Evolutionary conservation across 2,329 filamentous ascomycete genomes (phyloP), one percentile per base, ranked within the genome.

Genomic region (Rugonectria rugulosa): DNA sequence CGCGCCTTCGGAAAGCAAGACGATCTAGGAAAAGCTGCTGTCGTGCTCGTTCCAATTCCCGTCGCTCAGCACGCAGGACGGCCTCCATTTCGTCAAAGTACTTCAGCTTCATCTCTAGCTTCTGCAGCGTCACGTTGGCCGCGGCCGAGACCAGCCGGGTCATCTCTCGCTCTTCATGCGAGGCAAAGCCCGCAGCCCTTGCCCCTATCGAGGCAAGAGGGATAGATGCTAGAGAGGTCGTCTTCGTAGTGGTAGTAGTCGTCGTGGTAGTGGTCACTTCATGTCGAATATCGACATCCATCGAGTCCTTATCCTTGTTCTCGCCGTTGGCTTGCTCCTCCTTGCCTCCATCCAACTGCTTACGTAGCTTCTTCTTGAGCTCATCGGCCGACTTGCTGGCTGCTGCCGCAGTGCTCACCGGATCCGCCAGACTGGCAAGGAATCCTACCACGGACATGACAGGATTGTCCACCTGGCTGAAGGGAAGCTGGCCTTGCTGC

Each of bases 1-100:
- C 90, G 48, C 93, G 86, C 74, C 90, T 89, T 79, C 95, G 92
- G 79, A 98, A 97, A 2, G 90, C 85, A 45, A 99, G 81, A 20
- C 95, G 87, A 73, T 99, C 95, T 31, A 98, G 80, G 80, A 98
- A 97, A 15, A 99, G 83, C 73, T 97, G 91, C 73, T 98, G 93
- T 24, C 94, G 87, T 34, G 91, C 91, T 53, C 93, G 87, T 75
- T 99, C 95, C 19, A 99, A 82, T 74, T 99, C 95, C 57, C 93
- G 86, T 56, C 94, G 88, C 78, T 99, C 95, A 6, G 93, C 92
- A 67, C 96, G 90, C 45, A 99, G 81, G 38, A 97, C 88, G 15
- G 90, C 84, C 75, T 99, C 95, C 84, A 99, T 93, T 73, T 99
- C 95, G 67, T 91, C 89, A 76, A 99, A 99, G 73, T 98, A 96